Percentiles rank a stretch among this genome's conserved stretches.
Conservation (phyloP, 176 grass and related monocot genomes). For the Rhynchospora pubera region DNA sequence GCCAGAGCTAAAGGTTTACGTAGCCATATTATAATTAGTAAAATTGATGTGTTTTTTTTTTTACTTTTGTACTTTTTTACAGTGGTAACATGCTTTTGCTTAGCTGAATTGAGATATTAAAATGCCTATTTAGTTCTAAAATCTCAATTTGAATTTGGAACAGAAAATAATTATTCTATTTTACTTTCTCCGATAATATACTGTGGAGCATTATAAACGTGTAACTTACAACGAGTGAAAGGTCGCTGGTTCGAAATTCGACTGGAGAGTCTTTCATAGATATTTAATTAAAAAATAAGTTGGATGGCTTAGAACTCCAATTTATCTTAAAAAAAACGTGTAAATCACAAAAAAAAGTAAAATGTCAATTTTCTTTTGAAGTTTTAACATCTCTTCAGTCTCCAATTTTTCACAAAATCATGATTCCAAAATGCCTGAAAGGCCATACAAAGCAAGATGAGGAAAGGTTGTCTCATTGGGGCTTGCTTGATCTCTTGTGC, state of each 20-base stretch:
- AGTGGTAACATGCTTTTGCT: no score
- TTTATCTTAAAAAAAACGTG: no score
- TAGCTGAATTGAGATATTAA: neutral
- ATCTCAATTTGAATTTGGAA: neutral
- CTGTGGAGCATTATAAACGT: neutral
- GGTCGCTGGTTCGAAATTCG: no score
- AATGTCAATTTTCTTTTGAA: neutral
- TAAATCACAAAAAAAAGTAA: neutral
- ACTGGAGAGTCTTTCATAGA: no score
- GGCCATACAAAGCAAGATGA: neutral
- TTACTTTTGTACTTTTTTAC: no score
- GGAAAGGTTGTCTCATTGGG: neutral
- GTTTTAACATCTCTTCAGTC: neutral
- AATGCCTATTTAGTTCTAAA: neutral
- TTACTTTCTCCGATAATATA: neutral
- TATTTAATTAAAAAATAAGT: no score
- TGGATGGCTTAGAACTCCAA: no score
- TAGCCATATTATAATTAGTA: no score
- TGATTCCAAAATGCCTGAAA: neutral
- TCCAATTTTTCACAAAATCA: neutral
- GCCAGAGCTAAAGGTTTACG: no score
- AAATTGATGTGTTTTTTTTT: no score
- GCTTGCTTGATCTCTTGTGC: neutral
- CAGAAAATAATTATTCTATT: neutral
- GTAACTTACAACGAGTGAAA: neutral